Percentiles rank a stretch among this genome's conserved stretches.
Conservation (phyloP, 1,284 basidiomycete species). For the Cryptococcus hybrid region DNA sequence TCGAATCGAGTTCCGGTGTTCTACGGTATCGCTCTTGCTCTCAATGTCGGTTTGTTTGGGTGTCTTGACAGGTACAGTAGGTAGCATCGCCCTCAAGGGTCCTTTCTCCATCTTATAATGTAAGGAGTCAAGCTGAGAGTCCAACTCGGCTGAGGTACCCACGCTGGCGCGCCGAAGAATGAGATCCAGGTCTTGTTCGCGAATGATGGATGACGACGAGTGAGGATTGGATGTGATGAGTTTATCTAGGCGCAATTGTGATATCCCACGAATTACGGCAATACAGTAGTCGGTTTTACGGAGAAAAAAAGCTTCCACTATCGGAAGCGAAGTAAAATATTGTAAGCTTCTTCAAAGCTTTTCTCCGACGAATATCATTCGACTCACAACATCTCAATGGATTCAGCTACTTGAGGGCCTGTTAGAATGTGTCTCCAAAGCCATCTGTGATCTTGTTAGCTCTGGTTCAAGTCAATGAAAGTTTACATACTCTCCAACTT, state of each 20-base stretch:
- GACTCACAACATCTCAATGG: conserved; percentile 67
- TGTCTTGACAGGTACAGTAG: conserved; percentile 52
- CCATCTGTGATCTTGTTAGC: conserved; percentile 62
- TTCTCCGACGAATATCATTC: background rate
- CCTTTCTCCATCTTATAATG: conserved; percentile 73
- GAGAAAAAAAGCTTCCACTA: conserved; percentile 80
- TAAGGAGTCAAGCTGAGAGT: conserved; percentile 65
- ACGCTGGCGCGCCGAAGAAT: conserved; percentile 76
- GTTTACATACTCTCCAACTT: conserved; percentile 38
- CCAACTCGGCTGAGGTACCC: conserved; percentile 78
- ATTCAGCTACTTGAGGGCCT: conserved; percentile 71
- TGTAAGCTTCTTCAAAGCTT: too few species aligned
- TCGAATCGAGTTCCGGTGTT: conserved; percentile 13
- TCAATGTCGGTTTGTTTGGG: background rate
- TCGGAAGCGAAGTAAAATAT: background rate
- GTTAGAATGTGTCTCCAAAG: conserved; percentile 86
- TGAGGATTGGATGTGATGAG: conserved; percentile 59
- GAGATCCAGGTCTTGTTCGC: conserved; percentile 79
- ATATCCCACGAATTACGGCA: conserved; percentile 75
- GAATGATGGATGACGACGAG: conserved; percentile 66
- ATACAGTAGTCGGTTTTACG: conserved; percentile 83
- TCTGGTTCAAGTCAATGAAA: conserved; percentile 35
- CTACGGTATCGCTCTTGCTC: background rate
- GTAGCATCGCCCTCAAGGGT: conserved; percentile 71
- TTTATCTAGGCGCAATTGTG: conserved; percentile 70